Evolutionary conservation across 2,329 filamentous ascomycete species (phyloP).

Genomic region (Sporothrix variecibatus): DNA sequence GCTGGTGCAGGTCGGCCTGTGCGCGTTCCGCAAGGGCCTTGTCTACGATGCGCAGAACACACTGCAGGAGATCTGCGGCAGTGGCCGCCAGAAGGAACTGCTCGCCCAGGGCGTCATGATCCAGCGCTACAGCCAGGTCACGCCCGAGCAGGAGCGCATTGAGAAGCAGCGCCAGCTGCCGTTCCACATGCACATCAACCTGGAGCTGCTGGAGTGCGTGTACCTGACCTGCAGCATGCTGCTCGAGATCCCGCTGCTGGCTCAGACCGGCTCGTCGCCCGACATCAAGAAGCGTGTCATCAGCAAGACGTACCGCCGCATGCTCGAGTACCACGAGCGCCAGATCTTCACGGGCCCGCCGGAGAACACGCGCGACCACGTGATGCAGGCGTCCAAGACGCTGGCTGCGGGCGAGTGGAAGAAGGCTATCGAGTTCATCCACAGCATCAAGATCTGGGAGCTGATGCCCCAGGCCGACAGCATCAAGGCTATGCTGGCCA

Average conservation of each 20-base stretch:
- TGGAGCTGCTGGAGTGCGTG: constrained; percentile 95
- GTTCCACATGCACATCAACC: constrained; percentile 99
- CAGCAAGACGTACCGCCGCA: constrained; percentile 98
- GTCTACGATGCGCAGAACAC: constrained; percentile 98
- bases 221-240: constrained; percentile 99
- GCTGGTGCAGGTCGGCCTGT: constrained; percentile 94
- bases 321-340: constrained; percentile 98
- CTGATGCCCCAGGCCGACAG: constrained; percentile 89
- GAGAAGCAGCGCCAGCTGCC: constrained; percentile 97
- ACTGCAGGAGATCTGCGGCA: constrained; percentile 96
- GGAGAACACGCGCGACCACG: constrained; percentile 97
- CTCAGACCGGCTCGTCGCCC: constrained; percentile 93
- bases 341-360: constrained; percentile 98
- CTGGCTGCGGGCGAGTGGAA: constrained; percentile 98
- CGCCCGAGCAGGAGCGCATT: constrained; percentile 94
- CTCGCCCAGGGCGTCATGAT: constrained; percentile 98
- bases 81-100: constrained; percentile 95
- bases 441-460: constrained; percentile 99
- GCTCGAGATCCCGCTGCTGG: constrained; percentile 93
- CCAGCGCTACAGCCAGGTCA: constrained; percentile 93
- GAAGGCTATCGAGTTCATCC: constrained; percentile 89
- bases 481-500: constrained; percentile 96
- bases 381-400: constrained; percentile 98
- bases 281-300: constrained; percentile 97
- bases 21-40: constrained; percentile 94